These are phyloP conservation scores for Deuterostichococcus epilithicus DNA, from an alignment of 139 green algal species.

Conservation along the genomic window DNA sequence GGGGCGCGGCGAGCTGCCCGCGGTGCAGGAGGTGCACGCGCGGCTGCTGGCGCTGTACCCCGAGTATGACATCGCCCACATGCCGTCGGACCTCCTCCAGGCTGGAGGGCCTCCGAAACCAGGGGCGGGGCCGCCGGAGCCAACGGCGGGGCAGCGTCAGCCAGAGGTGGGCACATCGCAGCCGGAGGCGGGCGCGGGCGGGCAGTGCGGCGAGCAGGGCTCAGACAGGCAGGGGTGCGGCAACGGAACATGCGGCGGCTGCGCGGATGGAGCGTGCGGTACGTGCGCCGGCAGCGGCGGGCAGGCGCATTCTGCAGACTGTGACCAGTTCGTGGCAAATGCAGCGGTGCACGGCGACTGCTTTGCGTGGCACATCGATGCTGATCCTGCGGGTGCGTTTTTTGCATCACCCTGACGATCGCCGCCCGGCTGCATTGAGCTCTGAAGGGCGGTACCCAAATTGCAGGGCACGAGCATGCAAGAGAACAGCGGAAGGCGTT, in stretches of 20 bases:
- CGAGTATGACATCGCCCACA: slow-evolving; percentile 62
- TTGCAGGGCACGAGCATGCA: too few species aligned
- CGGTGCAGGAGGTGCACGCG: slow-evolving; percentile 68
- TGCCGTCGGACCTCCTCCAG: slow-evolving; percentile 71
- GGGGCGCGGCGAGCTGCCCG: slow-evolving; percentile 16
- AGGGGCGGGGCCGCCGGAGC: not conserved
- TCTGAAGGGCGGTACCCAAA: too few species aligned
- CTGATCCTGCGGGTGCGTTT: slow-evolving; percentile 52
- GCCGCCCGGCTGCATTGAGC: too few species aligned
- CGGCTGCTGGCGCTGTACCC: slow-evolving; percentile 68
- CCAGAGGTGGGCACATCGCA: slow-evolving; percentile 2
- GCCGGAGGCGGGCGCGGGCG: not conserved
- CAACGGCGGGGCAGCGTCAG: not conserved
- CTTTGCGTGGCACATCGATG: slow-evolving; percentile 81
- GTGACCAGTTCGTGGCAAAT: slow-evolving; percentile 76
- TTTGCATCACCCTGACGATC: too few species aligned
- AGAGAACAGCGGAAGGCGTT: too few species aligned
- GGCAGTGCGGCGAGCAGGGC: not conserved
- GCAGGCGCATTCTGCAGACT: slow-evolving; percentile 36
- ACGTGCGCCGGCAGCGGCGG: too few species aligned
- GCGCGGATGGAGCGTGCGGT: too few species aligned
- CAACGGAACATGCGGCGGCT: too few species aligned
- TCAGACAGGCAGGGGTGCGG: not conserved
- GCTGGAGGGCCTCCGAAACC: not conserved
- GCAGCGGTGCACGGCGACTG: slow-evolving; percentile 64